Percentiles rank a stretch among this genome's conserved stretches.
These are phyloP conservation scores for Farysia itapuensis DNA, from an alignment of 1,284 basidiomycete genomes.

Conservation along the genomic window DNA sequence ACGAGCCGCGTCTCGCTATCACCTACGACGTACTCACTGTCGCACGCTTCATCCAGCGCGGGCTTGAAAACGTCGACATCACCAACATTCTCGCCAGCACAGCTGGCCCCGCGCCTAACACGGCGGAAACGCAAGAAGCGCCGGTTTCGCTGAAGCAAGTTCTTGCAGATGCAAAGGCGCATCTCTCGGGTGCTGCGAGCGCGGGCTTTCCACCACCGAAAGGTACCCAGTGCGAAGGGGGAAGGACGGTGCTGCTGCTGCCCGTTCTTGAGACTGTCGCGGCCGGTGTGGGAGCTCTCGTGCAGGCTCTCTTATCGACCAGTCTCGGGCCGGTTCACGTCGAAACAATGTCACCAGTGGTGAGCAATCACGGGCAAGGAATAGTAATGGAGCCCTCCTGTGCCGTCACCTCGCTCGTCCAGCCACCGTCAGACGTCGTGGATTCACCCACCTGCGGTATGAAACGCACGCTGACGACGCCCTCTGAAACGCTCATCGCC, in stretches of 20 bases:
- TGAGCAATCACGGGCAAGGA: too few species aligned
- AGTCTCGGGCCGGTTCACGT: background rate
- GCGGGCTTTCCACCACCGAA: background rate
- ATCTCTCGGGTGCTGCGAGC: background rate
- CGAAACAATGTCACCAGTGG: too few species aligned
- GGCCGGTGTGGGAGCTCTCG: background rate
- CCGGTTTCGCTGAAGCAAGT: background rate
- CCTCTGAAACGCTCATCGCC: too few species aligned
- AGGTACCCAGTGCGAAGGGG: background rate
- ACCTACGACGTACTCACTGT: constrained; percentile 31
- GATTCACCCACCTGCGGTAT: too few species aligned
- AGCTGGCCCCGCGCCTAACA: background rate
- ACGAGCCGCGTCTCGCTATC: constrained; percentile 30
- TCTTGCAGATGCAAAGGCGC: background rate
- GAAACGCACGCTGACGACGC: too few species aligned
- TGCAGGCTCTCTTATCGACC: background rate
- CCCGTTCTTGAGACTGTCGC: background rate
- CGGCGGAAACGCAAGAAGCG: background rate
- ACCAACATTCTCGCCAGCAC: background rate
- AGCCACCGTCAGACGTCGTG: too few species aligned
- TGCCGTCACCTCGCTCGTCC: too few species aligned
- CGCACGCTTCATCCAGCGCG: constrained; percentile 23
- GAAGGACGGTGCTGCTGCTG: background rate
- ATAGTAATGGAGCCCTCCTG: too few species aligned
- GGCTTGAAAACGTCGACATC: constrained; percentile 17